phyloP scores from a whole-genome alignment of 805 yeast genomes.

The Candida broadrunensis region DNA sequence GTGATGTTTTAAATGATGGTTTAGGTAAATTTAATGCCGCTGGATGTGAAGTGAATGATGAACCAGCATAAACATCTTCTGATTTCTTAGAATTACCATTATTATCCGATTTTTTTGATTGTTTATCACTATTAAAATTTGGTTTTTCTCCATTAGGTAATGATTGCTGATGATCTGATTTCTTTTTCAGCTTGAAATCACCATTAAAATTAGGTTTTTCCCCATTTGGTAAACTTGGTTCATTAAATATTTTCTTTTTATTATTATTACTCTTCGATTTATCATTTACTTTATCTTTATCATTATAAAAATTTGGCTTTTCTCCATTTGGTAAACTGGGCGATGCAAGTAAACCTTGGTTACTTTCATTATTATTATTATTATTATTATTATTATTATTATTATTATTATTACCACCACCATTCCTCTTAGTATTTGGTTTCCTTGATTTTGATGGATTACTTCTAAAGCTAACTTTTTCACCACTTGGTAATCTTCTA shows the following conservation, averaged over 20 bases:
- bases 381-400: constrained; percentile 7
- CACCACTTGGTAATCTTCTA: constrained; percentile 27
- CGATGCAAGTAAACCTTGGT: constrained; percentile 6
- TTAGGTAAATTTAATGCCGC: constrained; percentile 55
- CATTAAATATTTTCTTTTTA: constrained; percentile 8
- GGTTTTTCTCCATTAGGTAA: constrained; percentile 30
- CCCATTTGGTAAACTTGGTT: constrained; percentile 24
- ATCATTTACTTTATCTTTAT: constrained; percentile 4
- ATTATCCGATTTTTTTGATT: constrained; percentile 1
- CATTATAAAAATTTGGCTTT: constrained; percentile 23
- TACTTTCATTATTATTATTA: constrained; percentile 5
- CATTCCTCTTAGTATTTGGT: not conserved
- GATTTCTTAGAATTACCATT: not conserved
- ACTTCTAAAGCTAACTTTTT: constrained; percentile 27
- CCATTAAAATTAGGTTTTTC: constrained; percentile 20
- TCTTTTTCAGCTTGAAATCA: constrained; percentile 7
- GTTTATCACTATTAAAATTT: constrained; percentile 13
- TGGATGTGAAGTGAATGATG: constrained; percentile 56
- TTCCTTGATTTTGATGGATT: constrained; percentile 7
- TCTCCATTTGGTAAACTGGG: constrained; percentile 27
- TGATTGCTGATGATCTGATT: constrained; percentile 12
- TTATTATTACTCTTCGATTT: constrained; percentile 3
- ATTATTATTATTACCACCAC: not conserved
- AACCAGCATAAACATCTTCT: constrained; percentile 50
- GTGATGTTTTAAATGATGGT: constrained; percentile 44